These are phyloP conservation scores for Gyromitra esculenta DNA, from an alignment of 2,329 filamentous ascomycete genomes.

Conservation along the genomic window DNA sequence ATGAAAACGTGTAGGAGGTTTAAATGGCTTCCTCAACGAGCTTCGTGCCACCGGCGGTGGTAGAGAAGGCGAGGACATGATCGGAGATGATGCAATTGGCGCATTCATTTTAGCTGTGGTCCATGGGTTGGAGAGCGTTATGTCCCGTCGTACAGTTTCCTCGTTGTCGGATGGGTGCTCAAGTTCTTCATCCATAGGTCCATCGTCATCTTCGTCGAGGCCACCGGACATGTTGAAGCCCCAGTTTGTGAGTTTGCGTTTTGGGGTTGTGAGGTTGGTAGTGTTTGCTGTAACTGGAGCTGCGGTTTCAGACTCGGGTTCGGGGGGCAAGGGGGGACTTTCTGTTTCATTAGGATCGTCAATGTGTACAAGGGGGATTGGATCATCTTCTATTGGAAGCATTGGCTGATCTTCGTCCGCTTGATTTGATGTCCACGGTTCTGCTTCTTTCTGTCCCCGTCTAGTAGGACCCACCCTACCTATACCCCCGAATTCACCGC, in stretches of 20 bases:
- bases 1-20: slow-evolving; percentile 18
- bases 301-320: background rate
- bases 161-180: slow-evolving; percentile 56
- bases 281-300: background rate
- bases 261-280: slow-evolving; percentile 17
- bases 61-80: slow-evolving; percentile 9
- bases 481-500: background rate
- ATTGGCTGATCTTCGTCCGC: slow-evolving; percentile 9
- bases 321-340: background rate
- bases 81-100: slow-evolving; percentile 30
- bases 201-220: slow-evolving; percentile 60
- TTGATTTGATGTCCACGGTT: background rate
- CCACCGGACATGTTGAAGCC: slow-evolving; percentile 60
- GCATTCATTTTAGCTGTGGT: slow-evolving; percentile 64
- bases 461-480: background rate
- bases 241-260: slow-evolving; percentile 56
- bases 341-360: background rate
- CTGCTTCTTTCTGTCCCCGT: background rate
- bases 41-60: background rate
- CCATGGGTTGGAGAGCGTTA: slow-evolving; percentile 64
- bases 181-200: slow-evolving; percentile 31
- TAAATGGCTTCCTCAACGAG: slow-evolving; percentile 14
- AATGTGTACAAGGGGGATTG: background rate
- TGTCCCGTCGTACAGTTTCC: slow-evolving; percentile 58
- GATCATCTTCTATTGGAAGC: background rate